Base-by-base conservation (phyloP, 129 eudicot species). In the Deinandra increscens region DNA sequence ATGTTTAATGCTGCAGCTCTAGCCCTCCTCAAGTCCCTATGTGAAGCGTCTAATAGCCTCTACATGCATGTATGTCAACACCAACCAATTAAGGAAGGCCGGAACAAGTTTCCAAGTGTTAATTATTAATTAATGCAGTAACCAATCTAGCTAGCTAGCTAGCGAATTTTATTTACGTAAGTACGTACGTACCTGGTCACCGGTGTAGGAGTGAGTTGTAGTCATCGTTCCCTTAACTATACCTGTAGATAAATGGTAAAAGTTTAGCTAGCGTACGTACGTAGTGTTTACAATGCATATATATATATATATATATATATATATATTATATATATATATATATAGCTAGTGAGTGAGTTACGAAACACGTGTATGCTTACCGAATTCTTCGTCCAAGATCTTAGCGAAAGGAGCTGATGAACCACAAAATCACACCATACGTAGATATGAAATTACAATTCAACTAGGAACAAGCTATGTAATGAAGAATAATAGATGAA, bases 331-430 rank as follows among this genome's bases (percentile, higher is more conserved):
- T n/a, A n/a, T n/a, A n/a, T n/a, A n/a, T n/a, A n/a, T n/a, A n/a
- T n/a, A n/a, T n/a, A n/a, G n/a, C n/a, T n/a, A n/a, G n/a, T 54
- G 4, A 2, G 17, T 43, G 33, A 53, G 8, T 19, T 8, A 20
- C 7, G 3, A 20, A 53, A 10, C 60, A 19, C n/a, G n/a, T n/a
- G 31, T 53, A 53, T 75, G 29, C 87, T 59, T 61, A 91, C 98
- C 86, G 54, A 93, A 87, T 80, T 89, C 96, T 60, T 89, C 92
- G 71, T 93, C 98, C 76, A 93, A 5, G 79, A 93, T 81, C 84
- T 93, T 93, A n/a, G 73, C 98, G 61, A 93, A 93, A 50, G 98
- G 98, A 70, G 98, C 98, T n/a, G n/a, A n/a, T n/a, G n/a, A n/a
- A n/a, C n/a, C n/a, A n/a, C n/a, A n/a, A n/a, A n/a, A n/a, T n/a